Percentiles rank a stretch among this genome's conserved stretches.
Conservation (phyloP, 2,329 filamentous ascomycete genomes). For the Cercospora sojina region DNA sequence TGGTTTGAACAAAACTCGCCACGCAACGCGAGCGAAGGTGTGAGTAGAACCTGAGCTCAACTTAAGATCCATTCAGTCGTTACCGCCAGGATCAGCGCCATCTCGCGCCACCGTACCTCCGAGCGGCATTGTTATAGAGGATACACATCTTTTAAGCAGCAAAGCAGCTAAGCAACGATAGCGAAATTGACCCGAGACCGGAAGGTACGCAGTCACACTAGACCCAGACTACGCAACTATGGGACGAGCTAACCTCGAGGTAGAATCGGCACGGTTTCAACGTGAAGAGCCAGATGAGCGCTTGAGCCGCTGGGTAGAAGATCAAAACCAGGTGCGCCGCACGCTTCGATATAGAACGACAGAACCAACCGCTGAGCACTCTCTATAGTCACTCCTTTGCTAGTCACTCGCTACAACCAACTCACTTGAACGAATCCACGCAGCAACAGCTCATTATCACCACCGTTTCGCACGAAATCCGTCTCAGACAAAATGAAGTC, state of each 20-base stretch:
- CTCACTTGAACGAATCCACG: slow-evolving; percentile 6
- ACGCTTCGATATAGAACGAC: not conserved
- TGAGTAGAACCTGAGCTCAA: not conserved
- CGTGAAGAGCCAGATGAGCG: not conserved
- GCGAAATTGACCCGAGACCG: slow-evolving; percentile 22
- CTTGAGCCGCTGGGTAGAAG: slow-evolving; percentile 6
- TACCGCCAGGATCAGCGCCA: not conserved
- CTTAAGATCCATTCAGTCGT: not conserved
- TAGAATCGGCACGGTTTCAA: not conserved
- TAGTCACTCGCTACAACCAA: slow-evolving; percentile 16
- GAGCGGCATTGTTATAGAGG: not conserved
- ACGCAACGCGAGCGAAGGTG: not conserved
- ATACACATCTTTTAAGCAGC: not conserved
- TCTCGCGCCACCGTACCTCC: not conserved
- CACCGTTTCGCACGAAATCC: not conserved
- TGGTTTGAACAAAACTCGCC: not conserved
- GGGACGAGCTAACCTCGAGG: not conserved
- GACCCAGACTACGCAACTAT: not conserved
- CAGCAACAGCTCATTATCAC: not conserved
- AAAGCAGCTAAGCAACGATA: not conserved
- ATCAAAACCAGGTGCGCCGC: slow-evolving; percentile 10
- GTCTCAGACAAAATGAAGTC: slow-evolving; percentile 11
- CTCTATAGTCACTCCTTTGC: slow-evolving; percentile 1
- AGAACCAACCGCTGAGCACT: not conserved
- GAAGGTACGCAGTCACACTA: slow-evolving; percentile 8